A percentile compares a stretch with the other conserved stretches of the same genome.
phyloP scores from a whole-genome alignment of 768 basidiomycete genomes.

The Lactarius vividus region DNA sequence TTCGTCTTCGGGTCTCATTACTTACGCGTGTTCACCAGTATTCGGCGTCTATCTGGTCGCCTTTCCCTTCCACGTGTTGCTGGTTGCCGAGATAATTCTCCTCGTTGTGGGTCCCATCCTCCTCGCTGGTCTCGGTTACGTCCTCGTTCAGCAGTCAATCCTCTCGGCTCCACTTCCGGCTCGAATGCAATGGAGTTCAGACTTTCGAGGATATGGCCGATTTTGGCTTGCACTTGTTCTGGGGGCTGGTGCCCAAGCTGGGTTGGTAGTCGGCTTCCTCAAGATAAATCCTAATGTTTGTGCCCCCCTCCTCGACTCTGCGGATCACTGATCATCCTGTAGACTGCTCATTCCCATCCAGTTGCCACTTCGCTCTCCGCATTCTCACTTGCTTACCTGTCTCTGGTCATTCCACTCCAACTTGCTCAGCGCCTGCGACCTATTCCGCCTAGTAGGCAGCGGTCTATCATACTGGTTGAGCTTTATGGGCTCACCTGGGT shows the following conservation, averaged over 20 bases:
- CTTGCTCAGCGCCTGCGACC: conserved; percentile 34
- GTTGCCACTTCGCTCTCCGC: conserved; percentile 50
- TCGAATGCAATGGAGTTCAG: conserved; percentile 11
- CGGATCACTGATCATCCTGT: conserved; percentile 13
- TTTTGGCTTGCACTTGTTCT: conserved; percentile 61
- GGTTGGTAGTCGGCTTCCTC: conserved; percentile 48
- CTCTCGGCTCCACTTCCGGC: conserved; percentile 5
- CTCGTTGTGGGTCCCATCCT: conserved; percentile 63
- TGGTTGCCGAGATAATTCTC: conserved; percentile 55
- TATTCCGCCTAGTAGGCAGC: conserved; percentile 43
- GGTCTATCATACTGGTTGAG: conserved; percentile 50
- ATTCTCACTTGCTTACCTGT: conserved; percentile 51
- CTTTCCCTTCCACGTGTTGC: conserved; percentile 50
- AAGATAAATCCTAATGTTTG: conserved; percentile 65
- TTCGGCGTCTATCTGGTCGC: conserved; percentile 55
- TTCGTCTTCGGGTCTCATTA: background rate
- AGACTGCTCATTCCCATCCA: conserved; percentile 63
- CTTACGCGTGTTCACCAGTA: conserved; percentile 42
- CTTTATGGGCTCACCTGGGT: conserved; percentile 59
- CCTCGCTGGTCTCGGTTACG: conserved; percentile 39
- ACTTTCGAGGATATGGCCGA: conserved; percentile 44
- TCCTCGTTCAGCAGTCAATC: conserved; percentile 28
- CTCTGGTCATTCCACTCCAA: conserved; percentile 42
- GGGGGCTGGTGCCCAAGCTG: conserved; percentile 44
- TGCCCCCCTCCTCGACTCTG: conserved; percentile 7